Base-by-base conservation (phyloP, 2,329 filamentous ascomycete genomes). In the Colletotrichum lindemuthianum region DNA sequence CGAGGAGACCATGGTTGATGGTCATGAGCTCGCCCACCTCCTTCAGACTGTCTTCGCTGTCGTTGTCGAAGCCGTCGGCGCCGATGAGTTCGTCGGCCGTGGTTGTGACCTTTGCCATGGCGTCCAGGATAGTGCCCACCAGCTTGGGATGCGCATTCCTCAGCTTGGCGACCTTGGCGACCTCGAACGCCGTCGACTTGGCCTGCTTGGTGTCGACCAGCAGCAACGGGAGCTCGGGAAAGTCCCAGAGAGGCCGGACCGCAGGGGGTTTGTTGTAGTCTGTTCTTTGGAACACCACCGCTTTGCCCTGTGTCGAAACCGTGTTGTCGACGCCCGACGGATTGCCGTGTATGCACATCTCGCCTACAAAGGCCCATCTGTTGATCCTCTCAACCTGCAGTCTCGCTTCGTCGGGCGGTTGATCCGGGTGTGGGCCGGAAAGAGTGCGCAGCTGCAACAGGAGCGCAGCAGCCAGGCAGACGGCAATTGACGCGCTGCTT, bases 301-400 rank as follows among this genome's bases (percentile, higher is more conserved):
- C 96, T 79, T 97, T 97, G 61, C 96, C 96, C 72, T 96, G 92
- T 11, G 94, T 92, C 11, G 95, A 86, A 34, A 99, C 95, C 3
- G 96, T 99, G 77, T 99, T 99, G 79, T 99, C 96, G 47, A 99
- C 92, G 0, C 96, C 96, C 0, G 93, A 97, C 1, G 96, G 96
- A 73, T 97, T 98, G 41, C 95, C 96, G 74, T 99, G 96, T 68
- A 98, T 97, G 78, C 93, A 96, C 88, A 98, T 91, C 77, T 99
- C 96, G 32, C 91, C 91, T 1, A 99, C 96, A 77, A 97, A 98
- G 0, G 96, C 94, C 96, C 96, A 99, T 67, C 92, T 87, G 77
- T 99, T 99, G 79, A 99, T 97, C 68, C 95, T 89, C 79, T 98
- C 94, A 36, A 98, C 86, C 75, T 99, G 95, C 47, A 93, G 79